These are phyloP conservation scores for Nephelium lappaceum DNA, from an alignment of 345 rosid species.

Conservation along the genomic window DNA sequence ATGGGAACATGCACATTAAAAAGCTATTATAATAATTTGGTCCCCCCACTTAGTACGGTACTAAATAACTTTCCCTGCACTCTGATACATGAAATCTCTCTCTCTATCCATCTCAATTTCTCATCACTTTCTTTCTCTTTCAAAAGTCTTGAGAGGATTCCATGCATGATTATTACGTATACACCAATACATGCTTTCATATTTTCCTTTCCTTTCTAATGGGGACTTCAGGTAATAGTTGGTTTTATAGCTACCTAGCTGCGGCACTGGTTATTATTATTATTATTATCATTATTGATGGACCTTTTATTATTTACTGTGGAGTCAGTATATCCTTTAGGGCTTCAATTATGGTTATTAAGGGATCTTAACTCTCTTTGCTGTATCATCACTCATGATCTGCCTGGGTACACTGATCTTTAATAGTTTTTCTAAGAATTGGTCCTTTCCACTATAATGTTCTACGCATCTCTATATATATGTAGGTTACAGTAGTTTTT, in stretches of 20 bases:
- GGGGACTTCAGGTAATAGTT: conserved; percentile 5
- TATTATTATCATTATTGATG: background rate
- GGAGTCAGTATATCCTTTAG: background rate
- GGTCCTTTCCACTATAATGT: background rate
- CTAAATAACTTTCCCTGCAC: conserved; percentile 16
- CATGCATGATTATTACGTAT: conserved; percentile 70
- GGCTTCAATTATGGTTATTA: conserved; percentile 25
- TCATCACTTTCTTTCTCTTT: conserved; percentile 15
- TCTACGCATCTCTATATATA: background rate
- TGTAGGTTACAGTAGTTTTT: background rate
- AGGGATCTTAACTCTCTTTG: conserved; percentile 12
- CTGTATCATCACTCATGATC: background rate
- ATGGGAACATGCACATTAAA: conserved; percentile 29
- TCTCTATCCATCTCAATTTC: conserved; percentile 9
- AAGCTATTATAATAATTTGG: conserved; percentile 22
- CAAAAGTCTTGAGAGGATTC: conserved; percentile 32
- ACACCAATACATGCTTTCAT: conserved; percentile 39
- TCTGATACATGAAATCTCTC: conserved; percentile 33
- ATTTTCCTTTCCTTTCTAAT: background rate
- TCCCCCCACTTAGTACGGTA: conserved; percentile 27
- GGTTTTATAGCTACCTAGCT: background rate
- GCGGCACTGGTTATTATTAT: background rate
- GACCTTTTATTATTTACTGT: conserved; percentile 6
- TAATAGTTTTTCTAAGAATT: background rate
- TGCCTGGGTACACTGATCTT: background rate